These are phyloP conservation scores for Termitomyces sp. DNA, from an alignment of 1,284 basidiomycete genomes.

Conservation along the genomic window DNA sequence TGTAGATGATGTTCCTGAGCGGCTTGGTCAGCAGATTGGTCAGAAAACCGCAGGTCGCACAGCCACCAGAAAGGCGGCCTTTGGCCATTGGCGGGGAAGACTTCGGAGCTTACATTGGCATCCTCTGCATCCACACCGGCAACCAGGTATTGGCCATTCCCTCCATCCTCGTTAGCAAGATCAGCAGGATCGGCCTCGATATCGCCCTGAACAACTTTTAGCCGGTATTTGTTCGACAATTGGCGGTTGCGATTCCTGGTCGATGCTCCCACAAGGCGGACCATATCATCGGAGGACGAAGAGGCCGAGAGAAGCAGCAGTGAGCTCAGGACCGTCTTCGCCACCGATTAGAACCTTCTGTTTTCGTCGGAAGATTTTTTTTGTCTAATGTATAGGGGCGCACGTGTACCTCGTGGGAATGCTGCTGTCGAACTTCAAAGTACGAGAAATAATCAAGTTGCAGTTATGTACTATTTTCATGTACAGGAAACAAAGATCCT, in stretches of 20 bases:
- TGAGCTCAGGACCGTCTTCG: constrained; percentile 5
- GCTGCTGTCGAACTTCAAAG: background rate
- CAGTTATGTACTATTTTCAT: background rate
- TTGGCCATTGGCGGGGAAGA: constrained; percentile 28
- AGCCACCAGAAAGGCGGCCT: constrained; percentile 36
- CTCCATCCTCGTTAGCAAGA: constrained; percentile 76
- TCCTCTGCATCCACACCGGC: constrained; percentile 82
- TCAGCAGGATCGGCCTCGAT: constrained; percentile 73
- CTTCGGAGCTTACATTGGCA: constrained; percentile 65
- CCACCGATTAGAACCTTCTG: constrained; percentile 9
- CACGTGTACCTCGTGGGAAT: constrained; percentile 5
- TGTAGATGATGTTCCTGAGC: constrained; percentile 89
- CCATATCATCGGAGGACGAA: constrained; percentile 8
- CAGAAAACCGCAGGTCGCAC: constrained; percentile 38
- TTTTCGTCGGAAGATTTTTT: constrained; percentile 11
- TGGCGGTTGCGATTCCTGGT: constrained; percentile 12
- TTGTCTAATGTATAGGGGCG: background rate
- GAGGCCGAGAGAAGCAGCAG: constrained; percentile 4
- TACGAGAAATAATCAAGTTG: background rate
- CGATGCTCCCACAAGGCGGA: constrained; percentile 10
- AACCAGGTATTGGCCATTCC: constrained; percentile 55
- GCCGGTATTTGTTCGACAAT: constrained; percentile 6
- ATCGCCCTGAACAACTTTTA: constrained; percentile 60
- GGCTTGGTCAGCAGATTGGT: constrained; percentile 55
- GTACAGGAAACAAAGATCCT: background rate